Base-by-base conservation (phyloP, 1,284 basidiomycete species). In the Apiotrichum montevideense region DNA sequence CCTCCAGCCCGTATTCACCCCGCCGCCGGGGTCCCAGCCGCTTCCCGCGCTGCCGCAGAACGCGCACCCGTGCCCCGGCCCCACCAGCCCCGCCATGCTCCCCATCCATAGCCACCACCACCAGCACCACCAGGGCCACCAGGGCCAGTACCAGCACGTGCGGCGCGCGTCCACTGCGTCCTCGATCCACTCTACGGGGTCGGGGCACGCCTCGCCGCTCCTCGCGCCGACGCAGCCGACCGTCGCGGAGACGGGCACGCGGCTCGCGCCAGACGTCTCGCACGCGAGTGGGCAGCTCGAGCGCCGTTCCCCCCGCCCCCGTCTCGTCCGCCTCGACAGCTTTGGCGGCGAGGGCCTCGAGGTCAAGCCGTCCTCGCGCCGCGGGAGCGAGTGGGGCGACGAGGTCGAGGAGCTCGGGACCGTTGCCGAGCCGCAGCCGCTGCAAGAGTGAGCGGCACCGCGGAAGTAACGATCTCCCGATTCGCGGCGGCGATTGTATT, bases 311-410 rank as follows among this genome's bases (percentile, higher is more conserved):
- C 63, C 55, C 43, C 56, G 54, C n/a, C 47, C 39, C 35, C 54
- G 57, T 39, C 50, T 51, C 33, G 29, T 8, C 58, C 68, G 63
- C 49, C 55, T 73, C 29, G 66, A 68, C 2, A 68, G 66, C 58
- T 60, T 73, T 37, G 71, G 71, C 43, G 71, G 71, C 32, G 68
- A 71, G 33, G 71, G 71, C 5, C 55, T 73, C 58, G 54, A 58
- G 46, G 55, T 55, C 29, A 73, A 71, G 52, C 71, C 69, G 6
- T 48, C 63, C 11, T 21, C 35, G 10, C 44, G 52, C 5, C 35
- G 15, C n/a, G 47, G 46, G 1, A 37, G n/a, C 7, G 35, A 13
- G 4, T 35, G 39, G 46, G 6, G 10, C 13, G 46, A 48, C 9
- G 15, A n/a, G 13, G 46, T 33, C 41, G 41, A 42, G 41, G 10